Evolutionary conservation across 345 rosid genomes (phyloP).

Genomic region (Euphorbia peplus): DNA sequence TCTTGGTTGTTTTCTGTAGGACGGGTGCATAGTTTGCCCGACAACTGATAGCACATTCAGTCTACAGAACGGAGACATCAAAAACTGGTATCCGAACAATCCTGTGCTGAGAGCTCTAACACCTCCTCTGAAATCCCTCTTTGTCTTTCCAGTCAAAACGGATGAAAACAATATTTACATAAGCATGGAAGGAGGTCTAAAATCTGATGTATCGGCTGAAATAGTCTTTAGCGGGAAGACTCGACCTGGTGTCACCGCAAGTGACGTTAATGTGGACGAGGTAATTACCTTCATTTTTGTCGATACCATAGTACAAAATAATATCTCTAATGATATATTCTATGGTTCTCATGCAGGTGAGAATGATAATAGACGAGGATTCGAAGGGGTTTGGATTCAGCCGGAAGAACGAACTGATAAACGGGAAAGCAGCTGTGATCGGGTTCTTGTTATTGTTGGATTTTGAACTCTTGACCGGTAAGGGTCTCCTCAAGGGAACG

Average conservation of each 20-base stretch:
- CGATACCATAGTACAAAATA: background rate
- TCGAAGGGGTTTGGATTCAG: constrained; percentile 76
- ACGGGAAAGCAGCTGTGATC: constrained; percentile 86
- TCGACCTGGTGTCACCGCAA: constrained; percentile 82
- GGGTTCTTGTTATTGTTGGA: constrained; percentile 86
- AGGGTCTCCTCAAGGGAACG: constrained; percentile 87
- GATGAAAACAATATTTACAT: constrained; percentile 81
- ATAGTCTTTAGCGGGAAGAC: constrained; percentile 91
- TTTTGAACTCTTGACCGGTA: constrained; percentile 90
- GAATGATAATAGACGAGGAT: constrained; percentile 81
- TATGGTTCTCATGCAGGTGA: constrained; percentile 52
- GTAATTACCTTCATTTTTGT: constrained; percentile 28
- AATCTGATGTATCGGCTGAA: constrained; percentile 68
- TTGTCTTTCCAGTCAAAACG: constrained; percentile 60
- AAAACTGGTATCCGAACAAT: constrained; percentile 93
- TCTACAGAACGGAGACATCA: constrained; percentile 65
- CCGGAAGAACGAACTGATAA: constrained; percentile 68
- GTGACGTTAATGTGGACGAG: constrained; percentile 88
- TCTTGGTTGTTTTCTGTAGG: constrained; percentile 36
- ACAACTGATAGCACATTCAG: constrained; percentile 86
- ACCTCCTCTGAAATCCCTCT: constrained; percentile 69
- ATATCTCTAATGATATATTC: background rate
- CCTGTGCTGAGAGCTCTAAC: constrained; percentile 82
- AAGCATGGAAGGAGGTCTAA: constrained; percentile 45
- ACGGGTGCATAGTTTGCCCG: constrained; percentile 92